Evolutionary conservation across 352 stramenopile species (phyloP), one percentile per base, ranked within the genome.

Genomic region (Peronospora farinosa): DNA sequence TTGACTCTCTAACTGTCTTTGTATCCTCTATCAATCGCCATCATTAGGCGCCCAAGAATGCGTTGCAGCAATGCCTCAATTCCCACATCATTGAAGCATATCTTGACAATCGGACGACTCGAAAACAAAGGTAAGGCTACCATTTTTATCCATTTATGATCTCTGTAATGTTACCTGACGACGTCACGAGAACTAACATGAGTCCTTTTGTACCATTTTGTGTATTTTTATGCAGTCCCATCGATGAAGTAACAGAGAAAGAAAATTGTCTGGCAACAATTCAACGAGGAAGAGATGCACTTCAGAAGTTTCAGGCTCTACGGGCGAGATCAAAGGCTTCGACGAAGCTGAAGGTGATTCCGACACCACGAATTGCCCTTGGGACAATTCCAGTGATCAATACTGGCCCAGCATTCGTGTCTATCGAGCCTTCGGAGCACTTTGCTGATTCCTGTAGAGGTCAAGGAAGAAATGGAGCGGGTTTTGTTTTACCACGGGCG

Each of bases 41-140:
- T 27, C 17, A n/a, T 19, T 25, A 74, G 66, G 66, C 66, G 0
- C 55, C 63, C 4, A 58, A 41, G 47, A 84, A 76, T 40, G 54
- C 63, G 31, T 62, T 90, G 25, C 76, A 88, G 47, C 74, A 88
- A 45, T 85, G 79, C 47, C 60, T 90, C 13, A 90, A 90, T 54
- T 88, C 79, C 31, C 79, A 90, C 50, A 67, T 84, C 47, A 90
- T 88, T 51, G 78, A 63, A 37, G 53, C 63, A 13, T 90, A 88
- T 68, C 61, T 88, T n/a, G 69, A 86, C 41, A 74, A 64, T 41
- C 66, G 74, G 7, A 53, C 66, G 30, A 50, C 64, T 38, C 51
- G 65, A 27, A 88, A 88, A 40, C 48, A 65, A 55, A 56, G 51
- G 72, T 75, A 51, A 40, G 72, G 2, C n/a, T 12, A n/a, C 13